These are phyloP conservation scores for Galerina sulciceps DNA, from an alignment of 768 basidiomycete species.

Conservation along the genomic window DNA sequence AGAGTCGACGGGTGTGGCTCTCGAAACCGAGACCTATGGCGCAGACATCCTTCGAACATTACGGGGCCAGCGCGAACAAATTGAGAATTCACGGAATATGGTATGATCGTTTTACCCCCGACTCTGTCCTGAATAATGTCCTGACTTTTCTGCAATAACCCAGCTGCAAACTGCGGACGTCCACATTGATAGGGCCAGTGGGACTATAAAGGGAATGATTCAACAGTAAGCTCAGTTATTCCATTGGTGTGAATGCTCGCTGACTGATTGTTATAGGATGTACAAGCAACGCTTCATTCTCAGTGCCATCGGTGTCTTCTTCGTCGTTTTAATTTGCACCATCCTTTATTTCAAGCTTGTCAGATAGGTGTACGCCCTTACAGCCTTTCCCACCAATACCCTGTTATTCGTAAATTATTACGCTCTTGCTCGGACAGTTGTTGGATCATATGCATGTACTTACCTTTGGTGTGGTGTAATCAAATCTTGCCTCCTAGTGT, in stretches of 20 bases:
- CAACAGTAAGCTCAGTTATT: slow-evolving; percentile 85
- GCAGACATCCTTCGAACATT: slow-evolving; percentile 85
- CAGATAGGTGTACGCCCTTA: slow-evolving; percentile 10
- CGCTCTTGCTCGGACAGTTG: background rate
- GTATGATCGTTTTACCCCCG: slow-evolving; percentile 47
- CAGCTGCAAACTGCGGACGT: slow-evolving; percentile 83
- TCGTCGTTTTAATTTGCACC: slow-evolving; percentile 72
- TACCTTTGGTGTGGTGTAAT: background rate
- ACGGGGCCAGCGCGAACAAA: slow-evolving; percentile 85
- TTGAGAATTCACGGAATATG: slow-evolving; percentile 85
- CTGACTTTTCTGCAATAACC: background rate
- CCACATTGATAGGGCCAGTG: slow-evolving; percentile 84
- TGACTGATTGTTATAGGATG: slow-evolving; percentile 60
- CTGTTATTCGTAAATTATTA: slow-evolving; percentile 2
- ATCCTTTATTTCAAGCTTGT: slow-evolving; percentile 69
- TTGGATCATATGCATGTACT: background rate
- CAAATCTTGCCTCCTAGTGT: background rate
- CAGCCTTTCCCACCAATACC: background rate
- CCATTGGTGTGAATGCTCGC: too few species aligned
- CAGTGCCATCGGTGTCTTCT: slow-evolving; percentile 74
- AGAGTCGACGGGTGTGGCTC: slow-evolving; percentile 84
- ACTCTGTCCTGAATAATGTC: background rate
- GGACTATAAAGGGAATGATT: slow-evolving; percentile 92
- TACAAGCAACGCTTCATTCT: slow-evolving; percentile 85
- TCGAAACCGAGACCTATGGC: slow-evolving; percentile 91